A percentile compares a stretch with the other conserved stretches of the same genome.
These are phyloP conservation scores for Rhizopogon vesiculosus DNA, from an alignment of 768 basidiomycete species.

Conservation along the genomic window DNA sequence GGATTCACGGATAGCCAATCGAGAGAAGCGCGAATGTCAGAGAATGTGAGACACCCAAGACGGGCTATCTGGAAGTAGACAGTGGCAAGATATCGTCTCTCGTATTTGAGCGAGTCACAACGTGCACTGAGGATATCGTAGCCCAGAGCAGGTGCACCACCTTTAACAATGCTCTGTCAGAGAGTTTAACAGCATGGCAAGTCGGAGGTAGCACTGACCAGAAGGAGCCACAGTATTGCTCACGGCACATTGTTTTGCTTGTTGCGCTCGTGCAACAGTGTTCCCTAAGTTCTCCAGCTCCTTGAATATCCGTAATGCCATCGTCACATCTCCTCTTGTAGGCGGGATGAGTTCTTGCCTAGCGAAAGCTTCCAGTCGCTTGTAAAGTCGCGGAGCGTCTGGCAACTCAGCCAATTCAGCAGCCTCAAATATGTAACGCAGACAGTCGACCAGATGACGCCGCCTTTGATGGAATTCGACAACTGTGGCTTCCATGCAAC, in stretches of 20 bases:
- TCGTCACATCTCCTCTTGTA: slow-evolving; percentile 33
- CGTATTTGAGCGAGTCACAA: slow-evolving; percentile 68
- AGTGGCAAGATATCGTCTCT: slow-evolving; percentile 64
- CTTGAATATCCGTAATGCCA: slow-evolving; percentile 54
- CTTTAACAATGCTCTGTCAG: slow-evolving; percentile 21
- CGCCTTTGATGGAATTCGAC: slow-evolving; percentile 67
- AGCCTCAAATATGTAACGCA: slow-evolving; percentile 63
- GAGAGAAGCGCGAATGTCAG: slow-evolving; percentile 59
- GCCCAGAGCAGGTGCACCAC: slow-evolving; percentile 46
- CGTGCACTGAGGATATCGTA: slow-evolving; percentile 64
- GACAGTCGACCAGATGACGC: slow-evolving; percentile 63
- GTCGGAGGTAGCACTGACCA: slow-evolving; percentile 46
- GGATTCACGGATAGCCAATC: slow-evolving; percentile 67
- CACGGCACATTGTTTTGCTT: slow-evolving; percentile 54
- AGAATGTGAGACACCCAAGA: slow-evolving; percentile 52
- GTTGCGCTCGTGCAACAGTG: slow-evolving; percentile 49
- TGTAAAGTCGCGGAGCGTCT: slow-evolving; percentile 42
- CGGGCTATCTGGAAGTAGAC: slow-evolving; percentile 60
- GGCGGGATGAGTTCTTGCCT: slow-evolving; percentile 47
- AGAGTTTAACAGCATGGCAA: background rate
- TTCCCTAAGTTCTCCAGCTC: slow-evolving; percentile 59
- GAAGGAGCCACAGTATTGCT: slow-evolving; percentile 52
- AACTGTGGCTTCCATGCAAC: slow-evolving; percentile 60
- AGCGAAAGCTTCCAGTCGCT: slow-evolving; percentile 52
- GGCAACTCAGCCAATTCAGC: slow-evolving; percentile 44